phyloP scores from a whole-genome alignment of 2,329 filamentous ascomycete species.

The Paramyrothecium sp. region DNA sequence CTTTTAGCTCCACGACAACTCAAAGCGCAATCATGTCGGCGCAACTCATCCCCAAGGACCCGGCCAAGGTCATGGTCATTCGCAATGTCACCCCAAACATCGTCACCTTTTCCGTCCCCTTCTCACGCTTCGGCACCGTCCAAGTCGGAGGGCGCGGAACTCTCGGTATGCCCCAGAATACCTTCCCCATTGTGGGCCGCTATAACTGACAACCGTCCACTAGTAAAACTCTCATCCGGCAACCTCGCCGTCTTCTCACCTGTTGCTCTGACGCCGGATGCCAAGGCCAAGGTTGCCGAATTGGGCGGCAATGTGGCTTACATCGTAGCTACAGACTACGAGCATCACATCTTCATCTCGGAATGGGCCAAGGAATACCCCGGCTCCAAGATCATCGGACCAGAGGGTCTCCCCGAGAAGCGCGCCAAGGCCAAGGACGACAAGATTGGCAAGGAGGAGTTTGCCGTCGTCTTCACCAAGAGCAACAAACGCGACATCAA shows the following conservation, averaged over 20 bases:
- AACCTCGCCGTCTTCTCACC: conserved; percentile 88
- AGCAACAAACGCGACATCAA: conserved; percentile 49
- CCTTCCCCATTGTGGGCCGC: no score
- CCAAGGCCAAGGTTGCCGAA: conserved; percentile 61
- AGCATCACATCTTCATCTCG: conserved; percentile 93
- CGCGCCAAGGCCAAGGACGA: conserved; percentile 53
- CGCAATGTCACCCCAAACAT: conserved; percentile 79
- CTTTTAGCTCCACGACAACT: conserved; percentile 10
- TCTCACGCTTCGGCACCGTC: conserved; percentile 74
- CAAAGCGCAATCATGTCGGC: conserved; percentile 49
- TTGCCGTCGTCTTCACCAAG: conserved; percentile 66
- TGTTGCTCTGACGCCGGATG: conserved; percentile 75
- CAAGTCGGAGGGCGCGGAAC: conserved; percentile 87
- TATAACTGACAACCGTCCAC: neutral
- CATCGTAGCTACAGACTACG: conserved; percentile 82
- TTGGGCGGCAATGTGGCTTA: conserved; percentile 74
- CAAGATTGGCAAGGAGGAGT: conserved; percentile 50
- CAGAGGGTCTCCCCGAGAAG: conserved; percentile 82
- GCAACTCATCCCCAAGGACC: conserved; percentile 67
- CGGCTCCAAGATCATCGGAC: conserved; percentile 74
- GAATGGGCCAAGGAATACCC: conserved; percentile 82
- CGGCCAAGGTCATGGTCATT: conserved; percentile 85
- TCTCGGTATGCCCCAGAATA: conserved; percentile 60
- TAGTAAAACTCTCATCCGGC: conserved; percentile 77
- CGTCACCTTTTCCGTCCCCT: conserved; percentile 78